Percentiles rank a stretch among this genome's conserved stretches.
These are phyloP conservation scores for Saturnispora mendoncae DNA, from an alignment of 805 yeast species.

Conservation along the genomic window DNA sequence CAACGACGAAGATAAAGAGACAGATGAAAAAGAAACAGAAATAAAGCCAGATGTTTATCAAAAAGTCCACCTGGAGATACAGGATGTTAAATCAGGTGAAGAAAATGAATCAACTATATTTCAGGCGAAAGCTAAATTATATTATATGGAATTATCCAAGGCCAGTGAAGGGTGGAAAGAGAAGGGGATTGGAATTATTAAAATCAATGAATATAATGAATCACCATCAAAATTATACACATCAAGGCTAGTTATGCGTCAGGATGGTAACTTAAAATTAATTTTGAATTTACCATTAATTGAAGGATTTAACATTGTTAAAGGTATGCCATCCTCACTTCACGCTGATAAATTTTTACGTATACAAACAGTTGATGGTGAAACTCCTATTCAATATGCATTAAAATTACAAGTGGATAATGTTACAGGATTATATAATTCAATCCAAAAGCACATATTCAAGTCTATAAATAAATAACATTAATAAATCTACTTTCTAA, in stretches of 20 bases:
- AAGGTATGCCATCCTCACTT: constrained; percentile 83
- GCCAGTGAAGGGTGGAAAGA: constrained; percentile 87
- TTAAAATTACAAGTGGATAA: constrained; percentile 57
- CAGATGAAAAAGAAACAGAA: constrained; percentile 18
- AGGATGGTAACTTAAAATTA: constrained; percentile 76
- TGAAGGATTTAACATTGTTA: constrained; percentile 50
- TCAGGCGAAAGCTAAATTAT: constrained; percentile 68
- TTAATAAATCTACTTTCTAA: constrained; percentile 21
- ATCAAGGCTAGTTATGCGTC: constrained; percentile 80
- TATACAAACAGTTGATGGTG: constrained; percentile 54
- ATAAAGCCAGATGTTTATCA: constrained; percentile 31
- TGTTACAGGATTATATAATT: constrained; percentile 49
- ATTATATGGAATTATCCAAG: constrained; percentile 58
- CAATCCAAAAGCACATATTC: constrained; percentile 33
- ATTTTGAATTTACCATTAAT: constrained; percentile 67
- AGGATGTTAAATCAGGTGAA: constrained; percentile 74
- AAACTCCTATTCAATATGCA: constrained; percentile 75
- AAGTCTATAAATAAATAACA: constrained; percentile 8
- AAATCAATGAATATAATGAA: constrained; percentile 43
- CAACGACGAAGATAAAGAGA: constrained; percentile 16
- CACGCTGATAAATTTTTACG: constrained; percentile 78
- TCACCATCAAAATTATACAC: constrained; percentile 30
- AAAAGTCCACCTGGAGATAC: constrained; percentile 53
- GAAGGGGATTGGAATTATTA: constrained; percentile 84
- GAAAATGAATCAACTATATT: constrained; percentile 69